A percentile compares a stretch with the other conserved stretches of the same genome.
Evolutionary conservation across 495 filamentous ascomycete genomes (phyloP).

Genomic region (Podospora comata): DNA sequence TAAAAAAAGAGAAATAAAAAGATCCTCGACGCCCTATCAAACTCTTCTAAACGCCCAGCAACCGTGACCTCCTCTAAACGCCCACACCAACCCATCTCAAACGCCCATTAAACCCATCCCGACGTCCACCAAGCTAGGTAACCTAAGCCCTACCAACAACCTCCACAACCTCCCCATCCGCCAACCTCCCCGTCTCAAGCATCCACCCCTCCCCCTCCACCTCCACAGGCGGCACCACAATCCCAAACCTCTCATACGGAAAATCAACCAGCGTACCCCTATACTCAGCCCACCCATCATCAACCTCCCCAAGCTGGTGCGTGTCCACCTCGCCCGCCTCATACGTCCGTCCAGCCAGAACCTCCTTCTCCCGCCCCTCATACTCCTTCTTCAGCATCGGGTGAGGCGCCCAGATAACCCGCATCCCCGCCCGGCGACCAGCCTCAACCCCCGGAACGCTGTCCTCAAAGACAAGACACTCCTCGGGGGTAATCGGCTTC

Average conservation of each 20-base stretch:
- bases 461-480: conserved; percentile 97
- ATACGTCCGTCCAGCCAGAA: conserved; percentile 78
- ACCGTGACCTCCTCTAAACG: neutral
- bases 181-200: conserved; percentile 23
- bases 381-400: conserved; percentile 72
- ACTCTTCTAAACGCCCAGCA: too few relatives aligned
- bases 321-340: conserved; percentile 53
- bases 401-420: conserved; percentile 91
- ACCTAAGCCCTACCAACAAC: conserved; percentile 16
- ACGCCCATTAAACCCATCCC: neutral
- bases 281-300: conserved; percentile 72
- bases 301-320: conserved; percentile 55
- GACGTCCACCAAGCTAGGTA: neutral
- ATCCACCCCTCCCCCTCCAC: conserved; percentile 40
- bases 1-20: too few relatives aligned
- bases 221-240: conserved; percentile 43
- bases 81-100: neutral
- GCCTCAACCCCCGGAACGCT: conserved; percentile 89
- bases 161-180: conserved; percentile 22
- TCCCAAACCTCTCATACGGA: conserved; percentile 70
- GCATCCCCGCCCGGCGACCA: conserved; percentile 88
- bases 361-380: conserved; percentile 69
- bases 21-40: neutral
- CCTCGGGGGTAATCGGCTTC: conserved; percentile 68
- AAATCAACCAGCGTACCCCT: conserved; percentile 63